phyloP scores from a whole-genome alignment of 768 basidiomycete genomes.

The Gymnopilus junonius region DNA sequence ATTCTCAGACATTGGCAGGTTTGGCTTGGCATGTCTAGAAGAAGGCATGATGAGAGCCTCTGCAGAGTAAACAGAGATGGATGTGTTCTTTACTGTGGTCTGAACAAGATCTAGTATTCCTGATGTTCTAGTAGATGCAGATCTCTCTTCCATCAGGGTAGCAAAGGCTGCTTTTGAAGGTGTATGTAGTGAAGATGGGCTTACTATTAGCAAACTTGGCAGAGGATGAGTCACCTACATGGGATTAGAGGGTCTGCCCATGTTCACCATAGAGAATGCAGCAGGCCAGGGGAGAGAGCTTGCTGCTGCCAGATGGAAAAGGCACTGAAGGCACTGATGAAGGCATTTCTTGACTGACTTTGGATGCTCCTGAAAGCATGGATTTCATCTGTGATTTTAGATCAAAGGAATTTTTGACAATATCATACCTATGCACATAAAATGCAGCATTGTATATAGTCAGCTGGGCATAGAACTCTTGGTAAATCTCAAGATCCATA shows the following conservation, averaged over 20 bases:
- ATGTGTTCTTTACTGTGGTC: neutral
- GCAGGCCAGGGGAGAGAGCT: conserved; percentile 13
- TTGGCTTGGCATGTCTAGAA: too few species aligned
- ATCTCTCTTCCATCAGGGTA: neutral
- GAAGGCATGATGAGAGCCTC: too few species aligned
- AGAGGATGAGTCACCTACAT: neutral
- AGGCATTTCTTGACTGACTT: too few species aligned
- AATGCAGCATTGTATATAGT: neutral
- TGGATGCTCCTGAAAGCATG: neutral
- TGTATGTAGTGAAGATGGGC: neutral
- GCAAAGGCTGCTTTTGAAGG: too few species aligned
- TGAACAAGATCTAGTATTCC: neutral
- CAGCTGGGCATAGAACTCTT: neutral
- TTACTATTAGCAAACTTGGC: neutral
- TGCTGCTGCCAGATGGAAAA: neutral
- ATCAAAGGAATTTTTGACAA: neutral
- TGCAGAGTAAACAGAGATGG: neutral
- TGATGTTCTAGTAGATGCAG: neutral
- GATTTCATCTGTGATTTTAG: conserved; percentile 8
- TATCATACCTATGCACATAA: neutral
- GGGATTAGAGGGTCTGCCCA: conserved; percentile 20
- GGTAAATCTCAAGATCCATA: conserved; percentile 5
- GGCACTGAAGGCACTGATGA: neutral
- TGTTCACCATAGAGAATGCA: conserved; percentile 26
- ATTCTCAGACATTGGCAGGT: too few species aligned